Base-by-base conservation (phyloP, 495 filamentous ascomycete genomes). In the Penicillium paradoxum region DNA sequence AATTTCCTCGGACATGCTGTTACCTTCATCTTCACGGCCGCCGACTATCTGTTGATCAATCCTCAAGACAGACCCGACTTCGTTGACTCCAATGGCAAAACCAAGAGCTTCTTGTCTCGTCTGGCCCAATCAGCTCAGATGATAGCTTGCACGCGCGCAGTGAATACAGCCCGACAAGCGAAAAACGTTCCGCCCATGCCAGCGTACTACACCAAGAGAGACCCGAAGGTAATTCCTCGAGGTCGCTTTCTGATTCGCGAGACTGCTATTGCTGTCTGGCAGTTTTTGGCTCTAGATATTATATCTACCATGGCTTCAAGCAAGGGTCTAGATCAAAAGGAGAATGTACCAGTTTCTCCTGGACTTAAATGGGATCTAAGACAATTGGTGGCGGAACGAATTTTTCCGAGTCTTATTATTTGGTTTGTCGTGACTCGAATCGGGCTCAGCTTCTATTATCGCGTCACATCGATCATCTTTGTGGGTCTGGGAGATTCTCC, bases 121-220 rank as follows among this genome's bases (percentile, higher is more conserved):
- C 49, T 52, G n/a, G 29, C 34, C 5, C 32, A 56, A 19, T 36
- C 32, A 17, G 11, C 10, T 7, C 34, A 6, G 11, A 2, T 54
- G 8, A 10, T 46, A 17, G 40, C 15, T 6, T 38, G 1, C 14
- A 30, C 24, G 10, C 41, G 44, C 4, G 36, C 33, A 6, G 13
- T 57, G 6, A 40, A 43, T 14, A 67, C 64, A 4, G 51, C 55
- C 10, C 43, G 58, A 10, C 49, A 67, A 37, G 56, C 53, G 8
- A 64, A 60, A 30, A 55, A 58, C 32, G 32, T 56, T 2, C 58
- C 58, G 1, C 10, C 40, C 0, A 55, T 50, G 4, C 58, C 62
- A 21, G 40, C 15, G n/a, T 64, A 57, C 25, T 65, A 56, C 15
- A 11, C 27, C 6, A 29, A 37, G 17, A 22, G 37, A 8, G 21